Conservation (phyloP, 257 asterid species). For the Nicotiana tomentosiformis region DNA sequence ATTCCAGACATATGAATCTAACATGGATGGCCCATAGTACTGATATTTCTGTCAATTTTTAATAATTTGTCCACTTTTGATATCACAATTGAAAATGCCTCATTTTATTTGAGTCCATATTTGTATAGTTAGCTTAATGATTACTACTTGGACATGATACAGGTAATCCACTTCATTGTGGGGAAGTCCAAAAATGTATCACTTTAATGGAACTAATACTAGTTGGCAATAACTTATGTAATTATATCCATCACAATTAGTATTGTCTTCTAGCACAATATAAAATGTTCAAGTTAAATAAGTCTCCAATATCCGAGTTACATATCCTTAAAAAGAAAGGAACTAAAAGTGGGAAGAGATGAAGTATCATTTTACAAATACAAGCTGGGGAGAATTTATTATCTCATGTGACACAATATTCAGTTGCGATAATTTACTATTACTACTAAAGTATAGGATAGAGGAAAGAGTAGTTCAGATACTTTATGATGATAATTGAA, state of each 20-base stretch:
- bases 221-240: neutral
- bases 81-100: neutral
- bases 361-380: neutral
- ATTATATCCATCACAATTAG: neutral
- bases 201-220: neutral
- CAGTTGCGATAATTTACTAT: neutral
- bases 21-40: neutral
- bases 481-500: neutral
- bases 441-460: neutral
- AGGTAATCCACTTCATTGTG: neutral
- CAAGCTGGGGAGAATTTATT: neutral
- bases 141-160: neutral
- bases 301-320: neutral
- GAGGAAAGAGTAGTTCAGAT: neutral
- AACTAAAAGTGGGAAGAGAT: neutral
- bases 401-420: neutral
- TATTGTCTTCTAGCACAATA: neutral
- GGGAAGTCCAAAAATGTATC: neutral
- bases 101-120: neutral
- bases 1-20: neutral
- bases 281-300: neutral
- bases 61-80: neutral
- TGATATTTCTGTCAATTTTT: neutral
- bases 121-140: neutral
- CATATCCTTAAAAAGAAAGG: neutral